Evolutionary conservation across 768 basidiomycete species (phyloP).

Genomic region (Panellus pusillus): DNA sequence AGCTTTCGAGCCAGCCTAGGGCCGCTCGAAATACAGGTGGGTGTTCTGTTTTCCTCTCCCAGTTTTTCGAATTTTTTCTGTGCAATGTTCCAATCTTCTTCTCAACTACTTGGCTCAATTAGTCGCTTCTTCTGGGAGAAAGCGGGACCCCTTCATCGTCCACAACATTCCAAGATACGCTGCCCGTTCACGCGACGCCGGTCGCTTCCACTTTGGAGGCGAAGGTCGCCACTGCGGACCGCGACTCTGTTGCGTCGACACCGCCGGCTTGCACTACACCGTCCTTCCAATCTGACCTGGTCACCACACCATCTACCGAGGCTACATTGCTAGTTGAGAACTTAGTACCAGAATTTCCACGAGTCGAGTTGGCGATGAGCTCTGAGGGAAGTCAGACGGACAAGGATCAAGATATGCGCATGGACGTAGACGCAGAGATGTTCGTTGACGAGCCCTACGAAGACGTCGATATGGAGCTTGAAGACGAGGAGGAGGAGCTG

Average conservation of each 20-base stretch:
- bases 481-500: constrained; percentile 16
- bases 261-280: not conserved
- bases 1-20: constrained; percentile 5
- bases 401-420: no score
- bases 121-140: not conserved
- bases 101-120: no score
- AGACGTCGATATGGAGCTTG: constrained; percentile 21
- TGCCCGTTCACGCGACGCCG: not conserved
- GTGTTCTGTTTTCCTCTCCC: no score
- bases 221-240: not conserved
- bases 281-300: not conserved
- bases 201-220: not conserved
- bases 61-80: not conserved
- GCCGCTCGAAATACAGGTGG: constrained; percentile 12
- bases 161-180: not conserved
- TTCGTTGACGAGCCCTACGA: constrained; percentile 14
- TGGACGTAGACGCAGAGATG: constrained; percentile 16
- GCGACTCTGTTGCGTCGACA: constrained; percentile 4
- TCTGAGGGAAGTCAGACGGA: no score
- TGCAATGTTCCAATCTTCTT: constrained; percentile 2
- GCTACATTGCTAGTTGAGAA: not conserved
- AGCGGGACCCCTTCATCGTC: no score
- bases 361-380: not conserved
- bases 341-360: not conserved
- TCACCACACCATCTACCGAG: no score